phyloP scores from a whole-genome alignment of 2,329 filamentous ascomycete species.

The Paraphoma sp. region DNA sequence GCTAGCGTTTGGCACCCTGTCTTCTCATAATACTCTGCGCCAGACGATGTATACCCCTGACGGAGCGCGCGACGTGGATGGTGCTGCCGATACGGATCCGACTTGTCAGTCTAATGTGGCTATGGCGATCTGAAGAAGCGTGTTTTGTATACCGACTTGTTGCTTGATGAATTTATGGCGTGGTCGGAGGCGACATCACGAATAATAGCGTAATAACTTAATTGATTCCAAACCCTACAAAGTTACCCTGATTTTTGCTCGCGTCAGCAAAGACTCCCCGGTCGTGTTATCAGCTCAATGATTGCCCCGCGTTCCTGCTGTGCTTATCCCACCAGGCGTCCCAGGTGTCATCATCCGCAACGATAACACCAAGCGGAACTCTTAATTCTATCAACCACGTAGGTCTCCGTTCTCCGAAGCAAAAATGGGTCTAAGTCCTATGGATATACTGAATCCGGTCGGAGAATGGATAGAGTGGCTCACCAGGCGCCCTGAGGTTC shows the following conservation, averaged over 20 bases:
- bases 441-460: slow-evolving; percentile 10
- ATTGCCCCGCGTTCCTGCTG: too few species aligned
- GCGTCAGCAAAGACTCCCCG: not conserved
- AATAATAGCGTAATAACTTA: slow-evolving; percentile 19
- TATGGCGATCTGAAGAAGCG: slow-evolving; percentile 15
- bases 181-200: slow-evolving; percentile 1
- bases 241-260: not conserved
- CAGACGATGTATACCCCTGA: slow-evolving; percentile 45
- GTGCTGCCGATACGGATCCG: slow-evolving; percentile 8
- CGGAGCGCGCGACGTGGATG: slow-evolving; percentile 27
- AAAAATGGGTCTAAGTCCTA: not conserved
- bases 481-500: slow-evolving; percentile 5
- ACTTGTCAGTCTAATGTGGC: slow-evolving; percentile 10
- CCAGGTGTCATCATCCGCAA: too few species aligned
- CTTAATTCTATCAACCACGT: too few species aligned
- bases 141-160: slow-evolving; percentile 9
- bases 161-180: slow-evolving; percentile 15
- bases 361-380: too few species aligned
- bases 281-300: too few species aligned
- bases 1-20: slow-evolving; percentile 26
- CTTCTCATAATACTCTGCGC: slow-evolving; percentile 31
- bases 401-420: not conserved
- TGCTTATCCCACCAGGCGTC: too few species aligned
- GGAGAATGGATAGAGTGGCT: slow-evolving; percentile 15
- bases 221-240: not conserved